Base-by-base conservation (phyloP, 2,329 filamentous ascomycete genomes). In the Penicillium sp. region DNA sequence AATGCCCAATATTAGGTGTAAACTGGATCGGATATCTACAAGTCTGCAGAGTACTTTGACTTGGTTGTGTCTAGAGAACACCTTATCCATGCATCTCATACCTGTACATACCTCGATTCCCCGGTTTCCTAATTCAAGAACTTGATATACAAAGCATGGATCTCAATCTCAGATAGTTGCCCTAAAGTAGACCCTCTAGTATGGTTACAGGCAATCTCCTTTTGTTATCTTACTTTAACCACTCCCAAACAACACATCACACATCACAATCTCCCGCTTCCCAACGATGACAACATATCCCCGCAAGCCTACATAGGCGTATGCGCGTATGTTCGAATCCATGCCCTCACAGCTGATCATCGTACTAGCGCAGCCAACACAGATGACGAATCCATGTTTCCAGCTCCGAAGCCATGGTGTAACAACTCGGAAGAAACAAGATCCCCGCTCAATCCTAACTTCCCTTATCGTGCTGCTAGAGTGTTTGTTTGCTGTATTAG, bases 1-100 rank as follows among this genome's bases (percentile, higher is more conserved):
- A 9, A 44, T 69, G 69, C 52, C 65, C 70, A 39, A 78, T 42
- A 34, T 34, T 11, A 20, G 31, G 31, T 18, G 31, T 10, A 9
- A 16, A 34, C 24, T 34, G 4, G 31, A 2, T 34, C 9, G 16
- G 2, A 32, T 11, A 11, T 34, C 31, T 34, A 34, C 4, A 46
- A 38, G 34, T 51, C 7, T 22, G 4, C 29, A 27, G 35, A 35
- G 28, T 39, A 44, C n/a, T 41, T 37, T 41, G 13, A 29, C 27
- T 27, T 29, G 3, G 13, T 8, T 2, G 9, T 16, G 8, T 9
- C 8, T 10, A 34, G 6, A 18, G 14, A 18, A 5, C 31, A 16
- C 4, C 14, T 18, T 6, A 10, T 4, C 14, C 18, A 5, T 4
- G 18, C 18, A 20, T 20, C 18, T 20, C 18, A 20, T 20, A 20